These are phyloP conservation scores for Phyllosticta citrichinensis DNA, from an alignment of 2,329 filamentous ascomycete species.

Conservation along the genomic window DNA sequence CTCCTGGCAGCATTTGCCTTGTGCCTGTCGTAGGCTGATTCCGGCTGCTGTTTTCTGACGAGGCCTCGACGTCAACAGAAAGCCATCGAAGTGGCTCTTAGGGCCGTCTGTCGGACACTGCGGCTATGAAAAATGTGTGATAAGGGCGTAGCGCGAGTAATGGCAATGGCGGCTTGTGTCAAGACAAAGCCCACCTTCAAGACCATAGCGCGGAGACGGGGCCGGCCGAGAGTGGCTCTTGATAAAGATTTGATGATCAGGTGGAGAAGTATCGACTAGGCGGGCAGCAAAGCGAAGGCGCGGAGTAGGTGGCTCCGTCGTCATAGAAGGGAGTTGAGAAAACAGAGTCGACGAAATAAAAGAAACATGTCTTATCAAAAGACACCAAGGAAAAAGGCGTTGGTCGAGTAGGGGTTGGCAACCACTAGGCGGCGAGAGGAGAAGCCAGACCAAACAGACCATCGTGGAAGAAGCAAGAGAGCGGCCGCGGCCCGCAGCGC, in stretches of 20 bases:
- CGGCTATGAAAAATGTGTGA: neutral
- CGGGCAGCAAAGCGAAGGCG: neutral
- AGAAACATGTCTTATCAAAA: neutral
- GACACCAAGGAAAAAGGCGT: neutral
- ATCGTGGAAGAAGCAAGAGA: neutral
- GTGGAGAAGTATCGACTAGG: neutral
- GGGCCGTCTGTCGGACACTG: neutral
- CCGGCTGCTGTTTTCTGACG: neutral
- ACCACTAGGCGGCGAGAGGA: neutral
- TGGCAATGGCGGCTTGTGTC: neutral
- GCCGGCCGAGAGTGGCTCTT: neutral
- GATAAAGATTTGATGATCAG: neutral
- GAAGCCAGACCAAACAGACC: neutral
- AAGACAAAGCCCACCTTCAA: neutral
- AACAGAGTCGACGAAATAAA: neutral
- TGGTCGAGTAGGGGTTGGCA: neutral
- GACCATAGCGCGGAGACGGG: neutral
- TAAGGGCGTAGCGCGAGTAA: neutral
- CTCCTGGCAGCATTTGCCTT: neutral
- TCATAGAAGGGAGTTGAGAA: neutral
- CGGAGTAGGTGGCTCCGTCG: neutral
- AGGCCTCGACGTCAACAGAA: neutral
- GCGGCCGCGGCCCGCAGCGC: neutral
- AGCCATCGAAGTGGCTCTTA: neutral
- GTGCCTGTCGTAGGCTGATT: neutral